Percentiles rank a stretch among this genome's conserved stretches.
Conservation (phyloP, 2,329 filamentous ascomycete species). For the Diaporthe ilicicola region DNA sequence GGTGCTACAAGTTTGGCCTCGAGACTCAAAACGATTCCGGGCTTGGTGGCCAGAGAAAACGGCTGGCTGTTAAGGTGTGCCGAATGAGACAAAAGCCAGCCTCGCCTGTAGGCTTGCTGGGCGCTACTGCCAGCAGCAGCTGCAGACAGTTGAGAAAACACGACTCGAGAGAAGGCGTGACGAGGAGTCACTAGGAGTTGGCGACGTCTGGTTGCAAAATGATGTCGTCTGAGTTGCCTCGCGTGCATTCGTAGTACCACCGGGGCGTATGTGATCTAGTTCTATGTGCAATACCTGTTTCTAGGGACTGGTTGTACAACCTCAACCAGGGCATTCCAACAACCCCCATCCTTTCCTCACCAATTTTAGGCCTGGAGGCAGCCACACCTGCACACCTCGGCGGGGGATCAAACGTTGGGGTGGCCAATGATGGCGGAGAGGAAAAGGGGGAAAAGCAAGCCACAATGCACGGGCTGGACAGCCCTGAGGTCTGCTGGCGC, state of each 20-base stretch:
- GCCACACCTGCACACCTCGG: background rate
- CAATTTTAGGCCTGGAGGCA: conserved; percentile 16
- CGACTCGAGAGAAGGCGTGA: background rate
- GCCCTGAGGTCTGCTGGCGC: background rate
- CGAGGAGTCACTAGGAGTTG: background rate
- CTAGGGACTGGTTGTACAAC: background rate
- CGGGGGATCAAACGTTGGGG: conserved; percentile 13
- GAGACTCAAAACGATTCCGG: no score
- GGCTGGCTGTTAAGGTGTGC: no score
- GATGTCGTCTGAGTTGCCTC: conserved; percentile 17
- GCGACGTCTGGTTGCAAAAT: background rate
- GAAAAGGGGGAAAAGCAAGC: conserved; percentile 6
- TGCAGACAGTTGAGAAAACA: background rate
- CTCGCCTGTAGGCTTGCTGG: background rate
- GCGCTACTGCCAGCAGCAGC: background rate
- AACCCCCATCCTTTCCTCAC: background rate
- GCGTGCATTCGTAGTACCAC: conserved; percentile 2
- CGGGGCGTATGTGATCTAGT: no score
- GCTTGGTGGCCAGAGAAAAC: no score
- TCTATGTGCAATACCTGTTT: conserved; percentile 17
- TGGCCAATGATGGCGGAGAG: conserved; percentile 1
- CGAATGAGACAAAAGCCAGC: background rate
- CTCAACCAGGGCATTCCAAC: background rate
- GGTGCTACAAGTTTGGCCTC: background rate
- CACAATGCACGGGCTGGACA: background rate